These are phyloP conservation scores for Neurospora intermedia DNA, from an alignment of 495 filamentous ascomycete genomes.

Conservation along the genomic window DNA sequence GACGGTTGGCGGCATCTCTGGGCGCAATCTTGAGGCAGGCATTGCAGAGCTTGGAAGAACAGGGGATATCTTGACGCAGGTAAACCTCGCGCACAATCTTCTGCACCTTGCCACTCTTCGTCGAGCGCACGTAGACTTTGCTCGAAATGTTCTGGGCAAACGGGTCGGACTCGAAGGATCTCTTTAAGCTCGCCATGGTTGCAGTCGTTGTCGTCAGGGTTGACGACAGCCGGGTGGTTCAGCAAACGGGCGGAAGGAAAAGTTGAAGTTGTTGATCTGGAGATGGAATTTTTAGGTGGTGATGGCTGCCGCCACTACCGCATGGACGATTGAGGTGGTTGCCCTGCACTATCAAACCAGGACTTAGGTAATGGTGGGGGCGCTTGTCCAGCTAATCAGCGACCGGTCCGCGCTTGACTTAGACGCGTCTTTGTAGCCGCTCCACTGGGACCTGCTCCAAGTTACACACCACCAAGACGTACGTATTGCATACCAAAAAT, in stretches of 20 bases:
- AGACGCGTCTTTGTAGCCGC: neutral
- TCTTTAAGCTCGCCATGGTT: conserved; percentile 83
- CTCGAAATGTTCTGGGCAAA: conserved; percentile 69
- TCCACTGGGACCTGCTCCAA: neutral
- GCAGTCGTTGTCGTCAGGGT: neutral
- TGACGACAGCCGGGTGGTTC: neutral
- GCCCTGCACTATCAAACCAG: neutral
- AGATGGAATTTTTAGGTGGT: neutral
- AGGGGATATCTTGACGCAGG: conserved; percentile 91
- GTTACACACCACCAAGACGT: neutral
- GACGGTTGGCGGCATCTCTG: conserved; percentile 62
- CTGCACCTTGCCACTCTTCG: conserved; percentile 90
- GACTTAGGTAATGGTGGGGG: neutral
- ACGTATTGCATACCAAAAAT: neutral
- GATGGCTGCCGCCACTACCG: conserved; percentile 1
- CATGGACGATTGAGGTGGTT: conserved; percentile 6
- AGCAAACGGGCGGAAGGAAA: neutral
- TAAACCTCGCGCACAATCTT: conserved; percentile 98
- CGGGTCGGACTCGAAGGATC: conserved; percentile 57
- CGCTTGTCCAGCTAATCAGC: conserved; percentile 14
- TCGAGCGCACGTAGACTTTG: conserved; percentile 89
- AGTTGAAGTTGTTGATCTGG: conserved; percentile 5
- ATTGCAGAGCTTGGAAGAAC: conserved; percentile 82
- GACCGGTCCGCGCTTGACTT: conserved; percentile 4
- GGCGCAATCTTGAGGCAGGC: conserved; percentile 61